A percentile compares a stretch with the other conserved stretches of the same genome.
phyloP scores from a whole-genome alignment of 129 eudicot genomes.

The Cynara cardunculus region DNA sequence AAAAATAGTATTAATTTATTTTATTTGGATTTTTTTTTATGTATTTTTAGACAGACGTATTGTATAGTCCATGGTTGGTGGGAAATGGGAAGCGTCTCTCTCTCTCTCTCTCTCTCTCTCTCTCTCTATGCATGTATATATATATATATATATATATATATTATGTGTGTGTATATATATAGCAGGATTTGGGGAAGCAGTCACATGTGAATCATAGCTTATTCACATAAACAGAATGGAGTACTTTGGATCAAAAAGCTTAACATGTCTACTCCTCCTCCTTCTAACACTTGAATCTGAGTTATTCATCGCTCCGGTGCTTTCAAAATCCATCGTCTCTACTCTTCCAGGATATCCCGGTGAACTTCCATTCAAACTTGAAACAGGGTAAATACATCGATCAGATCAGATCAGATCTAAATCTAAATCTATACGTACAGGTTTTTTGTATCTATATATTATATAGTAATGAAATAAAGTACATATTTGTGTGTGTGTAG shows the following conservation, averaged over 20 bases:
- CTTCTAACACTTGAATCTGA: slow-evolving; percentile 10
- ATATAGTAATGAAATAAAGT: not conserved
- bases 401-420: not conserved
- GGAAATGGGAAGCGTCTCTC: too few species aligned
- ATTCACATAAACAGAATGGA: slow-evolving; percentile 8
- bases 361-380: slow-evolving; percentile 44
- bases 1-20: not conserved
- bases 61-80: not conserved
- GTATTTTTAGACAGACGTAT: too few species aligned
- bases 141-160: not conserved
- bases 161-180: not conserved
- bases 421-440: too few species aligned
- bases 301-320: not conserved
- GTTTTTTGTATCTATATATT: not conserved
- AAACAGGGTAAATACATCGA: slow-evolving; percentile 41
- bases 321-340: slow-evolving; percentile 31
- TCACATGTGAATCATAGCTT: not conserved
- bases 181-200: not conserved
- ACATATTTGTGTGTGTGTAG: slow-evolving; percentile 6
- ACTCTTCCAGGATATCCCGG: slow-evolving; percentile 44
- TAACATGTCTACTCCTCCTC: not conserved
- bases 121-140: too few species aligned
- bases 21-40: too few species aligned
- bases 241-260: not conserved
- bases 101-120: too few species aligned